Evolutionary conservation across 345 rosid genomes (phyloP).

Genomic region (Adansonia digitata): DNA sequence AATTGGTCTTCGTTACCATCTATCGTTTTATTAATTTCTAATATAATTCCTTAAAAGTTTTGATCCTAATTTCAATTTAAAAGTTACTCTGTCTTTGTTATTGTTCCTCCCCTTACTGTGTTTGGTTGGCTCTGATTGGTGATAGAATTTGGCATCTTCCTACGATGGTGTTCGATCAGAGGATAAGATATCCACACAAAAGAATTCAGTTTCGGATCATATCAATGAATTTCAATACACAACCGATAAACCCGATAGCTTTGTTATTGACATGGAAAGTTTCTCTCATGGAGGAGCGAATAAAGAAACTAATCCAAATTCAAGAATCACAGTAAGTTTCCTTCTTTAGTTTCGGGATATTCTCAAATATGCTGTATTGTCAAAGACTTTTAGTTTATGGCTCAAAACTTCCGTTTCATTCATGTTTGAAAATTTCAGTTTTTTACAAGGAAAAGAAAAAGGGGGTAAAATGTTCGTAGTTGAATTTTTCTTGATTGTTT

Average conservation of each 20-base stretch:
- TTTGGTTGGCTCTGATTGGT: too few relatives aligned
- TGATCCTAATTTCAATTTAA: not conserved
- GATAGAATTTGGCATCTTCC: constrained; percentile 9
- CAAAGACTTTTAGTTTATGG: not conserved
- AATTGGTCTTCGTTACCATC: constrained; percentile 14
- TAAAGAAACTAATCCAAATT: constrained; percentile 30
- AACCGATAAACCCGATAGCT: constrained; percentile 13
- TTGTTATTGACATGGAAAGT: constrained; percentile 17
- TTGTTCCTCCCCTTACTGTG: too few relatives aligned
- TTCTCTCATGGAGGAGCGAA: constrained; percentile 5
- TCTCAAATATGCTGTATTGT: not conserved
- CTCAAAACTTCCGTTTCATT: not conserved
- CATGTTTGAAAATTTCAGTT: not conserved
- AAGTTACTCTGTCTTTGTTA: not conserved
- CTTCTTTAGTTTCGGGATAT: not conserved
- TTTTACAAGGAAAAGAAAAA: not conserved
- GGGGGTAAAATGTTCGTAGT: too few relatives aligned
- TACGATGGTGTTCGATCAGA: not conserved
- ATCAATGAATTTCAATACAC: constrained; percentile 7
- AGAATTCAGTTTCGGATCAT: constrained; percentile 15
- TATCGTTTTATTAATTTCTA: not conserved
- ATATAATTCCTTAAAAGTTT: not conserved
- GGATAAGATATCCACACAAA: constrained; percentile 5
- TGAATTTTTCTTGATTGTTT: not conserved
- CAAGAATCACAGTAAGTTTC: constrained; percentile 47